A percentile compares a stretch with the other conserved stretches of the same genome.
Conservation (phyloP, 345 rosid species). For the Sapria himalayana region DNA sequence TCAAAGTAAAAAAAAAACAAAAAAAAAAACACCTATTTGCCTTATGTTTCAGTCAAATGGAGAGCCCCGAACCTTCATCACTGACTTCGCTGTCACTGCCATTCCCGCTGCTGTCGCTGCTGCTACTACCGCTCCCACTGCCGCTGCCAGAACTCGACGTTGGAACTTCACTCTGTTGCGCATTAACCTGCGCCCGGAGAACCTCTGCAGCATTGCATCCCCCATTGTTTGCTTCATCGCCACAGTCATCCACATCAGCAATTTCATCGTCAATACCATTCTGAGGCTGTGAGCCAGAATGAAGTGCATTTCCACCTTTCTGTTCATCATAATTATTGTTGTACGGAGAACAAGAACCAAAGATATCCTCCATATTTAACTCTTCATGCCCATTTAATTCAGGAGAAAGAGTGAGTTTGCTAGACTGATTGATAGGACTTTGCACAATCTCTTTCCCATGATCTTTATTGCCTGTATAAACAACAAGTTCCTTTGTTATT, state of each 20-base stretch:
- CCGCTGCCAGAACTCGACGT: constrained; percentile 48
- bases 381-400: constrained; percentile 57
- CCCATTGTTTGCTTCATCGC: constrained; percentile 46
- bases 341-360: constrained; percentile 35
- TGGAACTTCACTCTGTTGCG: constrained; percentile 15
- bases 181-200: constrained; percentile 66
- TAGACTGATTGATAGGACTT: constrained; percentile 15
- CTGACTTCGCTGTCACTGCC: constrained; percentile 50
- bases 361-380: constrained; percentile 35
- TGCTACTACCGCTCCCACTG: constrained; percentile 51
- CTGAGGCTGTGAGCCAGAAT: constrained; percentile 23
- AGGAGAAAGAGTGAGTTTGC: constrained; percentile 16
- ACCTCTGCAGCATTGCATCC: constrained; percentile 91
- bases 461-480: too few relatives aligned
- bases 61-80: constrained; percentile 46
- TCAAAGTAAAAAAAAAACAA: too few relatives aligned
- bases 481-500: too few relatives aligned
- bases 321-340: constrained; percentile 17
- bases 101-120: constrained; percentile 35
- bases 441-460: constrained; percentile 15
- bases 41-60: too few relatives aligned
- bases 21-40: too few relatives aligned
- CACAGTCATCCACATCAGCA: constrained; percentile 66
- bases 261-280: constrained; percentile 53
- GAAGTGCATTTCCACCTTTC: constrained; percentile 12